Evolutionary conservation across 768 basidiomycete genomes (phyloP).

Genomic region (Chalciporus pseudorubinellus): DNA sequence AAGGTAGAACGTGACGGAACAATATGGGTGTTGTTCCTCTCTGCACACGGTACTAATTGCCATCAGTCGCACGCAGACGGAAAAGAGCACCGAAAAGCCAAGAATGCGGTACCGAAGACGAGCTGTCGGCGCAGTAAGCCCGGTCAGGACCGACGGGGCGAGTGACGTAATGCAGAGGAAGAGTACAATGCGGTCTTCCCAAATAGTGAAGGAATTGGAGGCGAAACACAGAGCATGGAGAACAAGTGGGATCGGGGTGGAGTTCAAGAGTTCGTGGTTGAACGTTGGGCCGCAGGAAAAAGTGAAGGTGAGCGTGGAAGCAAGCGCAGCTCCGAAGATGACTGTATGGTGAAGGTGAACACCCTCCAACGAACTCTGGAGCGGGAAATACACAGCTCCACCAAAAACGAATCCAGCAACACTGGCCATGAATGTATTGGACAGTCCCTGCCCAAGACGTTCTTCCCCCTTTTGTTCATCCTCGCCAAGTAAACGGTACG

Average conservation of each 20-base stretch:
- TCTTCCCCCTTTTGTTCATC: conserved; percentile 39
- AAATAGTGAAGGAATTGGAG: conserved; percentile 96
- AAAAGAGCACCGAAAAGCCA: conserved; percentile 64
- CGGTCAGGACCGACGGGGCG: conserved; percentile 55
- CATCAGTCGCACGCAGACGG: conserved; percentile 70
- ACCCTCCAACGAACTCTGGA: conserved; percentile 40
- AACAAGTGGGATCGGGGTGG: conserved; percentile 48
- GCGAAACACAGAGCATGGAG: conserved; percentile 77
- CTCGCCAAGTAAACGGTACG: conserved; percentile 50
- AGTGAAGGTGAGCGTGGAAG: conserved; percentile 46
- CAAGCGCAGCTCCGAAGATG: conserved; percentile 48
- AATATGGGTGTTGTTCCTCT: conserved; percentile 92
- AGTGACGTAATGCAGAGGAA: conserved; percentile 72
- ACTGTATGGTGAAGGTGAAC: conserved; percentile 50
- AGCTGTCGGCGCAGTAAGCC: conserved; percentile 63
- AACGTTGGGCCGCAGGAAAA: conserved; percentile 39
- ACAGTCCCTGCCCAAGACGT: conserved; percentile 38
- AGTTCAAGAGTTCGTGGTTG: conserved; percentile 23
- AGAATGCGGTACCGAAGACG: conserved; percentile 75
- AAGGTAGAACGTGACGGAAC: conserved; percentile 85
- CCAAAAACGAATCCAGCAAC: conserved; percentile 37
- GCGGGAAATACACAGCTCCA: conserved; percentile 32
- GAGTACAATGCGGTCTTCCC: conserved; percentile 85
- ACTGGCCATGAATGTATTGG: conserved; percentile 33
- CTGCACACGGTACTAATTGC: conserved; percentile 83